Conservation (phyloP, 768 basidiomycete genomes). For the Xerocomellus amylosporus region DNA sequence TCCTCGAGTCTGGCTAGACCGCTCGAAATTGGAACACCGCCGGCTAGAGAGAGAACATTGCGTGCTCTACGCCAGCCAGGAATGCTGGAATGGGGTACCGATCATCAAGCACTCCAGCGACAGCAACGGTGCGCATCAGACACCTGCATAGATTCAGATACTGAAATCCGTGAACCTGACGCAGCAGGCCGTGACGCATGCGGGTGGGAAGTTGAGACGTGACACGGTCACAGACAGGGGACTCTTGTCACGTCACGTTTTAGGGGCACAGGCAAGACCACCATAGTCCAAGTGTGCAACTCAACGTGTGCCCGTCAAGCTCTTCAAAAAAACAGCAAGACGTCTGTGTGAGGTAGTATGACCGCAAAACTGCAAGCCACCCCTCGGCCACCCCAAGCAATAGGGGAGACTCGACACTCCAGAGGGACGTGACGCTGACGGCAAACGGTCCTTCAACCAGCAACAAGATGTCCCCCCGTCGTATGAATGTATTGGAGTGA, state of each 20-base stretch:
- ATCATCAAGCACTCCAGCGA: neutral
- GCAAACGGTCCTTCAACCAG: slow-evolving; percentile 2
- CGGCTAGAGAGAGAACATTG: neutral
- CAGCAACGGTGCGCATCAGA: slow-evolving; percentile 2
- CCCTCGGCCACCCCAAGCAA: slow-evolving; percentile 5
- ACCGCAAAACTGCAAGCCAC: slow-evolving; percentile 14
- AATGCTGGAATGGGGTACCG: neutral
- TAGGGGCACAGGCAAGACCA: slow-evolving; percentile 29
- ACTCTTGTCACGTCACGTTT: slow-evolving; percentile 28
- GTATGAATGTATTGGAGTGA: slow-evolving; percentile 28
- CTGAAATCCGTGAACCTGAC: neutral
- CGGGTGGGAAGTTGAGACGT: slow-evolving; percentile 14
- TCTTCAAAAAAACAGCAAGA: slow-evolving; percentile 20
- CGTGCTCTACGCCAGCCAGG: neutral
- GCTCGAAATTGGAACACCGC: slow-evolving; percentile 17
- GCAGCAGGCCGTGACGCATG: neutral
- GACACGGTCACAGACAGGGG: slow-evolving; percentile 30
- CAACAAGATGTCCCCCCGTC: slow-evolving; percentile 21
- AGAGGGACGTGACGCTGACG: neutral
- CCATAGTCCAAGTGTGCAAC: slow-evolving; percentile 23
- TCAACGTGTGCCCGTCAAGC: slow-evolving; percentile 31
- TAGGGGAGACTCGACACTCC: neutral
- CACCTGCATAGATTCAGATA: neutral
- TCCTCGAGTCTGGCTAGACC: slow-evolving; percentile 1
- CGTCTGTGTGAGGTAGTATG: slow-evolving; percentile 29